Percentiles rank a stretch among this genome's conserved stretches.
Evolutionary conservation across 331 rosid species (phyloP).

Genomic region (Pyrus hybrid): DNA sequence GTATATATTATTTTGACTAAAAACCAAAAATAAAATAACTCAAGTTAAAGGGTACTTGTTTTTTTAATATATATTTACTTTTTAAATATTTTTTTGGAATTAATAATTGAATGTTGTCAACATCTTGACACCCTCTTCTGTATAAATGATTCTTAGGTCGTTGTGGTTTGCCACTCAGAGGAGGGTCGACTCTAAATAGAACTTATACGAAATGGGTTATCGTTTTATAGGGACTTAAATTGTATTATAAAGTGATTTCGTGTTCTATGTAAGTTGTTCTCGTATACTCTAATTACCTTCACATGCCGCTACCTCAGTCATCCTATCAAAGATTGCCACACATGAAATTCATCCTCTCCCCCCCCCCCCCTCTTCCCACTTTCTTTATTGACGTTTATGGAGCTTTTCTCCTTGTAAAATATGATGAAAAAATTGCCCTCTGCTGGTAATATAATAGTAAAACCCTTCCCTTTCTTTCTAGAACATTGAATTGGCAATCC

Average conservation of each 20-base stretch:
- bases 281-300: too few species aligned
- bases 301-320: too few species aligned
- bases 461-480: background rate
- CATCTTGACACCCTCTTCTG: background rate
- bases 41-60: background rate
- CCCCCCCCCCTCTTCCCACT: too few species aligned
- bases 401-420: background rate
- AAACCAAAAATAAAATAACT: background rate
- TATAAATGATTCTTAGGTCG: background rate
- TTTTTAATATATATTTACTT: background rate
- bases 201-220: too few species aligned
- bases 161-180: background rate
- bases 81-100: background rate
- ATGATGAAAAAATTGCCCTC: background rate
- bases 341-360: background rate
- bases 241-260: too few species aligned
- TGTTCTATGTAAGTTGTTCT: too few species aligned
- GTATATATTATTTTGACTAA: rapidly evolving
- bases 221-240: too few species aligned
- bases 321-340: background rate
- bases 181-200: background rate
- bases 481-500: background rate
- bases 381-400: background rate
- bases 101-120: background rate
- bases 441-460: background rate